phyloP scores from a whole-genome alignment of 176 grass and related monocot genomes.

The Guadua angustifolia region DNA sequence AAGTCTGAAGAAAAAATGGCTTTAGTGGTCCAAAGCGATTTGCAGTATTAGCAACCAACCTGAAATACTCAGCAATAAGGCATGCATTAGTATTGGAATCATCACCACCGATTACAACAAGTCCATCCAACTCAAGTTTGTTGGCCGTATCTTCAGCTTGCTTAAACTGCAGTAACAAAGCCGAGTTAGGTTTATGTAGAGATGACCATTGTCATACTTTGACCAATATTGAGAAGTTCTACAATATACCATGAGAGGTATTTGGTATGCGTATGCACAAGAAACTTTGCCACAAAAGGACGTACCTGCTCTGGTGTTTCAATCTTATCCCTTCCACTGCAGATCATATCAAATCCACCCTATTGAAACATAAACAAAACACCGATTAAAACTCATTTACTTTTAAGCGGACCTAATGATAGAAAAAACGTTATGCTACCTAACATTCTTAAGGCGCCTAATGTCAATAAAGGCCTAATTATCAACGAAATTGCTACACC shows the following conservation, averaged over 20 bases:
- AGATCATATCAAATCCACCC: slow-evolving; percentile 99
- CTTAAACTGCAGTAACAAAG: slow-evolving; percentile 63
- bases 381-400: not conserved
- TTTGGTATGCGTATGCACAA: not conserved
- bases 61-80: slow-evolving; percentile 89
- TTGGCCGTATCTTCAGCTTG: slow-evolving; percentile 81
- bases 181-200: not conserved
- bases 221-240: not conserved
- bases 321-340: slow-evolving; percentile 99
- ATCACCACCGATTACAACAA: slow-evolving; percentile 92
- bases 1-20: not conserved
- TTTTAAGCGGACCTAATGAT: not conserved
- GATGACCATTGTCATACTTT: not conserved
- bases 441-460: not conserved
- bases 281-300: not conserved
- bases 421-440: not conserved
- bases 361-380: slow-evolving; percentile 31
- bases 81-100: slow-evolving; percentile 99
- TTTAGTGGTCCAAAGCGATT: not conserved
- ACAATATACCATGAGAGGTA: not conserved
- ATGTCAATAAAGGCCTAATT: not conserved
- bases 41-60: slow-evolving; percentile 39
- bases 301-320: slow-evolving; percentile 93
- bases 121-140: slow-evolving; percentile 85
- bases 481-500: not conserved